phyloP scores from a whole-genome alignment of 2,329 filamentous ascomycete genomes.

The Leptodontidium sp. region DNA sequence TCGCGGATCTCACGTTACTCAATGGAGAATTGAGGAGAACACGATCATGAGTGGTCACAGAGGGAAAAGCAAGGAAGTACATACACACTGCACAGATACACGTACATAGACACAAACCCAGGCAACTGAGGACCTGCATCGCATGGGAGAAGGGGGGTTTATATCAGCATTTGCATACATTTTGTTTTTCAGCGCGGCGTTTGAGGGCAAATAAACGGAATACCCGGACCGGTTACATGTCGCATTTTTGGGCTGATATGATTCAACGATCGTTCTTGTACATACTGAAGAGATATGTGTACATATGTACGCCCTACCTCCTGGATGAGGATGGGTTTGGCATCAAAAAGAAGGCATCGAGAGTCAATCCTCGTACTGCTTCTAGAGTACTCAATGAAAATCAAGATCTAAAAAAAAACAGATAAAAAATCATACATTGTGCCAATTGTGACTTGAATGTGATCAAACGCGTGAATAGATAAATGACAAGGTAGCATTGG shows the following conservation, averaged over 20 bases:
- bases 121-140: neutral
- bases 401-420: no score
- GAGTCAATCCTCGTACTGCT: neutral
- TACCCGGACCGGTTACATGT: neutral
- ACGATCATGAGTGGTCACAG: neutral
- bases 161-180: neutral
- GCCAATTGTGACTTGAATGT: neutral
- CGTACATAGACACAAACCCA: slow-evolving; percentile 4
- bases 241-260: slow-evolving; percentile 1
- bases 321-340: slow-evolving; percentile 9
- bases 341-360: neutral
- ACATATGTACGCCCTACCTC: slow-evolving; percentile 1
- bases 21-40: neutral
- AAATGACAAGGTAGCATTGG: no score
- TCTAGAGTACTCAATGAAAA: neutral
- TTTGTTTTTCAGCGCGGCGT: slow-evolving; percentile 11
- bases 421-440: no score
- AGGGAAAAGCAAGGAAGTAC: neutral
- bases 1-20: neutral
- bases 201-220: neutral
- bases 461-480: neutral
- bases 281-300: neutral
- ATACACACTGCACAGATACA: neutral
- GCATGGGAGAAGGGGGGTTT: neutral
- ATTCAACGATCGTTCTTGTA: slow-evolving; percentile 6